These are phyloP conservation scores for Udeniomyces megalosporus DNA, from an alignment of 768 basidiomycete genomes.

Conservation along the genomic window DNA sequence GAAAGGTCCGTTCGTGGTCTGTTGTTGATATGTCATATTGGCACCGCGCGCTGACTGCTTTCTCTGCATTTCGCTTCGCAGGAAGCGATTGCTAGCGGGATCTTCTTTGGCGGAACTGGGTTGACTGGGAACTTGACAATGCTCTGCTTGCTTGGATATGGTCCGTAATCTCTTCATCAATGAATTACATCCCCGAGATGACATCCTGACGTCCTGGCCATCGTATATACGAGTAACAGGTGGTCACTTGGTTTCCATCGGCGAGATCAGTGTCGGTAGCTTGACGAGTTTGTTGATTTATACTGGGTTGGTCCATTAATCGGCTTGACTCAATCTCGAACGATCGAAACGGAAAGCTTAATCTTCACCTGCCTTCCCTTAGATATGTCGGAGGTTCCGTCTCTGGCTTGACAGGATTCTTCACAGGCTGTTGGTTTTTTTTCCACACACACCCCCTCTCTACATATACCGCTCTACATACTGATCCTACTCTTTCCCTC, in stretches of 20 bases:
- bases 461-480: background rate
- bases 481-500: background rate
- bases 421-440: constrained; percentile 6
- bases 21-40: too few relatives aligned
- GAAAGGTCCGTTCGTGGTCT: constrained; percentile 31
- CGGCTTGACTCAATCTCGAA: too few relatives aligned
- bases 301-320: constrained; percentile 31
- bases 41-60: too few relatives aligned
- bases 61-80: too few relatives aligned
- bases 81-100: constrained; percentile 75
- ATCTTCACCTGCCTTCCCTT: background rate
- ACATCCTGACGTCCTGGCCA: too few relatives aligned
- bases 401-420: constrained; percentile 11
- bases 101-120: constrained; percentile 65
- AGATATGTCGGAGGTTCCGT: constrained; percentile 16
- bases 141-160: constrained; percentile 76
- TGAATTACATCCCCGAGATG: background rate
- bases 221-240: constrained; percentile 36
- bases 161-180: constrained; percentile 29
- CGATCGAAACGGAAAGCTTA: too few relatives aligned
- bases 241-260: constrained; percentile 73
- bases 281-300: constrained; percentile 16
- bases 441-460: background rate
- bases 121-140: constrained; percentile 90
- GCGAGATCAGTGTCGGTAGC: constrained; percentile 55